These are phyloP conservation scores for Yamadazyma nakazawae DNA, from an alignment of 805 yeast genomes.

Conservation along the genomic window DNA sequence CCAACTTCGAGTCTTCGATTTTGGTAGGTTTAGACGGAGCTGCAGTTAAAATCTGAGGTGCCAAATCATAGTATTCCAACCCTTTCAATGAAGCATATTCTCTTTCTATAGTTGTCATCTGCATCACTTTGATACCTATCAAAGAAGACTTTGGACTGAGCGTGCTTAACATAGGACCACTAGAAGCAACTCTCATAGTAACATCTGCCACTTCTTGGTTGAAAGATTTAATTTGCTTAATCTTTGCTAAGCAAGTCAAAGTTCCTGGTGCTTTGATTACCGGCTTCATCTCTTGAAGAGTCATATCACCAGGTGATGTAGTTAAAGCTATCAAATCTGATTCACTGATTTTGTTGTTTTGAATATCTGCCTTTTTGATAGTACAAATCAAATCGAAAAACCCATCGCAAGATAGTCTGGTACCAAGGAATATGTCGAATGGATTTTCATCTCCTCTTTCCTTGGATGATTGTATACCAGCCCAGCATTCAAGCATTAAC, in stretches of 20 bases:
- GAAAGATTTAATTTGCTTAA: slow-evolving; percentile 66
- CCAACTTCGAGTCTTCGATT: slow-evolving; percentile 32
- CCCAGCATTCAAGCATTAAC: slow-evolving; percentile 90
- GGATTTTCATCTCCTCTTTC: slow-evolving; percentile 59
- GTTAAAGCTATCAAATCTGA: slow-evolving; percentile 64
- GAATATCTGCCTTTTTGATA: slow-evolving; percentile 48
- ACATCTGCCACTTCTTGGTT: slow-evolving; percentile 69
- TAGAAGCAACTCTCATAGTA: slow-evolving; percentile 63
- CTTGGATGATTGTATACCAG: slow-evolving; percentile 72
- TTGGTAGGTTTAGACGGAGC: slow-evolving; percentile 46
- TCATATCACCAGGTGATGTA: slow-evolving; percentile 3
- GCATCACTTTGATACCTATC: slow-evolving; percentile 72
- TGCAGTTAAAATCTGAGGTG: slow-evolving; percentile 64
- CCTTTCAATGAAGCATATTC: slow-evolving; percentile 85
- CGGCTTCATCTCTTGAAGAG: slow-evolving; percentile 19
- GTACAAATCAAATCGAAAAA: slow-evolving; percentile 86
- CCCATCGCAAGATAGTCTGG: slow-evolving; percentile 77
- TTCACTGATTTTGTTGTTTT: slow-evolving; percentile 60
- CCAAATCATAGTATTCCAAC: slow-evolving; percentile 74
- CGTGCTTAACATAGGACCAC: slow-evolving; percentile 48
- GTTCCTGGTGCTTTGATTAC: slow-evolving; percentile 27
- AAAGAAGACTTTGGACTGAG: slow-evolving; percentile 63
- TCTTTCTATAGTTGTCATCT: slow-evolving; percentile 89
- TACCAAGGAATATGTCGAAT: slow-evolving; percentile 67
- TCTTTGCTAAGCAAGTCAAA: slow-evolving; percentile 74